Base-by-base conservation (phyloP, 768 basidiomycete genomes). In the Tricholoma furcatifolium region DNA sequence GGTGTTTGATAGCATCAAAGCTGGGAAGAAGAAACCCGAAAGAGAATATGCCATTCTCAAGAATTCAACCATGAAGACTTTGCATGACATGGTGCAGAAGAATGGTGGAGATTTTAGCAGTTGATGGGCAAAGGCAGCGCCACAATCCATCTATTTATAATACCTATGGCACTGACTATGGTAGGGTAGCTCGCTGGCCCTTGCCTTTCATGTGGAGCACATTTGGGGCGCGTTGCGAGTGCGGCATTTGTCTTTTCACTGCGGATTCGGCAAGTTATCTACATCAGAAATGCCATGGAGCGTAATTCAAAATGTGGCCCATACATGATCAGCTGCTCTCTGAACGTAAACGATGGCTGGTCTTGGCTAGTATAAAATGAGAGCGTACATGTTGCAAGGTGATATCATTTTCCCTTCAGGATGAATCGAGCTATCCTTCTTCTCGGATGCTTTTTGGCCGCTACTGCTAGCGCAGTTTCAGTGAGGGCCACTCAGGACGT, bases 1-100 rank as follows among this genome's bases (percentile, higher is more conserved):
- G 88, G 76, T 90, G 6, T 70, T 73, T 10, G 88, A 91, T 57
- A 87, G 87, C 59, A 75, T 91, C 57, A 65, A 66, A 15, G 73
- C 74, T 14, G 87, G 85, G 20, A 85, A 77, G 63, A 73, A 82
- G 59, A 70, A 80, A 53, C 70, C 77, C 32, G 91, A 93, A 67
- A 71, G 78, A 51, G 66, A 69, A 17, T 93, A 90, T 60, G 53
- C 73, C 6, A 73, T 83, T 17, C 63, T 81, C 49, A 75, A 70
- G 58, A 61, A 74, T 55, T 63, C 63, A 2, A 72, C 61, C 18
- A 71, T 69, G 17, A 67, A 65, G 54, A 72, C 65, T 51, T 55
- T 79, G 44, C 68, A 67, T 41, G 70, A 73, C 20, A 74, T 81
- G 71, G 59, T 62, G 42, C 50, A 58, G 53, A 57, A 57, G 43